Percentiles rank a stretch among this genome's conserved stretches.
phyloP scores from a whole-genome alignment of 2,329 filamentous ascomycete genomes.

The Clarireedia sp. region DNA sequence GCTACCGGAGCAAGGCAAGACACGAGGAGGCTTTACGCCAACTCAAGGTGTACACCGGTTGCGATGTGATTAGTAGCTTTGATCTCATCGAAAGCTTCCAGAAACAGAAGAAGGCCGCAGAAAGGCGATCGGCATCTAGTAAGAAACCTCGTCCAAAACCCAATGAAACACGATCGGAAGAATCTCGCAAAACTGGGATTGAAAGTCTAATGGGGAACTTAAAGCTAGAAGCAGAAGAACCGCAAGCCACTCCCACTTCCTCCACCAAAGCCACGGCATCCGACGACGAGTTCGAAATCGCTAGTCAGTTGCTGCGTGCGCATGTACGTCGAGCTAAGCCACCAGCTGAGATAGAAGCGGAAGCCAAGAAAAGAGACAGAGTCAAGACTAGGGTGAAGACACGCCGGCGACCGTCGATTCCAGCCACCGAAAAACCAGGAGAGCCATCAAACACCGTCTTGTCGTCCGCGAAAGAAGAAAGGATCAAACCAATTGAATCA shows the following conservation, averaged over 20 bases:
- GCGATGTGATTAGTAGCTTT: slow-evolving; percentile 26
- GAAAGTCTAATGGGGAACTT: slow-evolving; percentile 26
- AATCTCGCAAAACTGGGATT: slow-evolving; percentile 13
- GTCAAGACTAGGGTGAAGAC: slow-evolving; percentile 26
- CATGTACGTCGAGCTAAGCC: slow-evolving; percentile 8
- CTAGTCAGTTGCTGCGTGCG: slow-evolving; percentile 13
- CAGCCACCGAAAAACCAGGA: slow-evolving; percentile 1
- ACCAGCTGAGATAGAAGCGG: slow-evolving; percentile 9
- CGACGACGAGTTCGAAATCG: slow-evolving; percentile 11
- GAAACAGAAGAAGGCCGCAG: slow-evolving; percentile 17
- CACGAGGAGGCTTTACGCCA: slow-evolving; percentile 40
- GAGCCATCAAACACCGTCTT: too few species aligned
- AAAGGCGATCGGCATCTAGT: slow-evolving; percentile 12
- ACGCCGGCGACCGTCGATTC: slow-evolving; percentile 22
- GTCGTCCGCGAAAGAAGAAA: not conserved
- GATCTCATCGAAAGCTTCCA: slow-evolving; percentile 21
- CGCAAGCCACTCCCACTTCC: not conserved
- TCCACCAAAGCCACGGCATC: slow-evolving; percentile 4
- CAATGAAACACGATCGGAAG: slow-evolving; percentile 7
- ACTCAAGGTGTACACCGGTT: slow-evolving; percentile 27
- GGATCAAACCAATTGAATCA: too few species aligned
- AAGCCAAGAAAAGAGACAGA: slow-evolving; percentile 21
- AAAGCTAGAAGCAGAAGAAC: slow-evolving; percentile 16
- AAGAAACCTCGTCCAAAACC: slow-evolving; percentile 14
- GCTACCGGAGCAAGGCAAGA: slow-evolving; percentile 62